phyloP scores from a whole-genome alignment of 768 basidiomycete species.

The Serpula lacrymans region DNA sequence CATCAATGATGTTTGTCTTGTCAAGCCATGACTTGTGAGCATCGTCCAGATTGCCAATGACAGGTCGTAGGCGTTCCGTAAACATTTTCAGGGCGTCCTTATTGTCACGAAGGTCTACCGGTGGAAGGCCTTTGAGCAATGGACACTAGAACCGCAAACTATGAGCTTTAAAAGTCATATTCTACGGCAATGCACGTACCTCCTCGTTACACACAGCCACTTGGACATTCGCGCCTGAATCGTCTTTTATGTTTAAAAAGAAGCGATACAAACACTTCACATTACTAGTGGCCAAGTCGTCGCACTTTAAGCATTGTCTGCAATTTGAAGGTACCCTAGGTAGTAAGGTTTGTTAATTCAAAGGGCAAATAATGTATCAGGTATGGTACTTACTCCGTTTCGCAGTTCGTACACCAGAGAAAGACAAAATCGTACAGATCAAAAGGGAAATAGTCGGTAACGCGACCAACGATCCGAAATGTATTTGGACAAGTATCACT shows the following conservation, averaged over 20 bases:
- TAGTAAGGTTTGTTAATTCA: background rate
- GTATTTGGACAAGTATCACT: conserved; percentile 30
- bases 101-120: conserved; percentile 43
- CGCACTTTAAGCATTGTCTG: conserved; percentile 48
- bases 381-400: conserved; percentile 49
- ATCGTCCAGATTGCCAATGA: conserved; percentile 46
- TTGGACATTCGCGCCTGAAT: conserved; percentile 36
- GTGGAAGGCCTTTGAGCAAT: conserved; percentile 42
- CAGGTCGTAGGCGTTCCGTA: conserved; percentile 36
- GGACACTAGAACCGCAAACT: conserved; percentile 31
- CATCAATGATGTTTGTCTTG: conserved; percentile 13
- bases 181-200: conserved; percentile 19
- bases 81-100: conserved; percentile 34
- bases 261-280: conserved; percentile 47
- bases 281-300: conserved; percentile 49
- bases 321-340: conserved; percentile 42
- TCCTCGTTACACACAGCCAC: conserved; percentile 50
- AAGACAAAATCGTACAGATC: conserved; percentile 44
- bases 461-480: conserved; percentile 46
- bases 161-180: background rate
- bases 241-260: conserved; percentile 51
- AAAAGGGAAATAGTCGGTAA: conserved; percentile 55
- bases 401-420: conserved; percentile 51
- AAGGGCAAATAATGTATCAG: conserved; percentile 1
- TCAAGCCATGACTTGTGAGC: conserved; percentile 32